Conservation (phyloP, 139 green algal species). For the Picochlorum costavermella region DNA sequence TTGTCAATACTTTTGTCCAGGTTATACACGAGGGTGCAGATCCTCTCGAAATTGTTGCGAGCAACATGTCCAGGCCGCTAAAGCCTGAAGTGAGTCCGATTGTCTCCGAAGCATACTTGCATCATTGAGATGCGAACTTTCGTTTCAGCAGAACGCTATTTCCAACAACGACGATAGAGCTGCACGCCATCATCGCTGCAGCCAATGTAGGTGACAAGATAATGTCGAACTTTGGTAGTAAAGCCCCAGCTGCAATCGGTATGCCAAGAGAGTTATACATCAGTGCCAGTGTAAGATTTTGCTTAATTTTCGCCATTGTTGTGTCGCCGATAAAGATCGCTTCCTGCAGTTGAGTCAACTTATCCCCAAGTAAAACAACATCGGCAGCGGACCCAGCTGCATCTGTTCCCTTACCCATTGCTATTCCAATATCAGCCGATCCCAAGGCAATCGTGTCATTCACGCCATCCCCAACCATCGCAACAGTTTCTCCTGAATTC, state of each 20-base stretch:
- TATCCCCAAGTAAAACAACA: conserved; percentile 89
- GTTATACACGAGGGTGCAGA: conserved; percentile 46
- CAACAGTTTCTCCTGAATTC: conserved; percentile 46
- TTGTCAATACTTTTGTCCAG: not conserved
- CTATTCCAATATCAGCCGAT: conserved; percentile 70
- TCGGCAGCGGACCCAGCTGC: conserved; percentile 69
- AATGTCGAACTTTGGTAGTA: conserved; percentile 68
- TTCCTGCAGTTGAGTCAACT: conserved; percentile 66
- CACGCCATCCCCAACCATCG: conserved; percentile 93
- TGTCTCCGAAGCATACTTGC: conserved; percentile 14
- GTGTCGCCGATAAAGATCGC: conserved; percentile 63
- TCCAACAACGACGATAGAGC: conserved; percentile 74
- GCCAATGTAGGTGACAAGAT: conserved; percentile 73
- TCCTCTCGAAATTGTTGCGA: conserved; percentile 27
- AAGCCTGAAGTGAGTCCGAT: conserved; percentile 19
- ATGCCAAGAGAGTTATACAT: conserved; percentile 90
- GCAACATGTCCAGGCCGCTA: conserved; percentile 29
- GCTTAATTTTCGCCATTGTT: conserved; percentile 80
- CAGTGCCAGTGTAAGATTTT: conserved; percentile 92
- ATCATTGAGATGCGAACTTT: not conserved
- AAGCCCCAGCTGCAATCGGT: conserved; percentile 76
- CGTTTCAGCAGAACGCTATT: conserved; percentile 75
- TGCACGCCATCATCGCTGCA: conserved; percentile 86
- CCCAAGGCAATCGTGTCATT: conserved; percentile 92
- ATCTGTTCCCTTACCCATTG: conserved; percentile 58